Percentiles rank a stretch among this genome's conserved stretches.
Conservation (phyloP, 2,329 filamentous ascomycete genomes). For the Lachnellula subtilissima region DNA sequence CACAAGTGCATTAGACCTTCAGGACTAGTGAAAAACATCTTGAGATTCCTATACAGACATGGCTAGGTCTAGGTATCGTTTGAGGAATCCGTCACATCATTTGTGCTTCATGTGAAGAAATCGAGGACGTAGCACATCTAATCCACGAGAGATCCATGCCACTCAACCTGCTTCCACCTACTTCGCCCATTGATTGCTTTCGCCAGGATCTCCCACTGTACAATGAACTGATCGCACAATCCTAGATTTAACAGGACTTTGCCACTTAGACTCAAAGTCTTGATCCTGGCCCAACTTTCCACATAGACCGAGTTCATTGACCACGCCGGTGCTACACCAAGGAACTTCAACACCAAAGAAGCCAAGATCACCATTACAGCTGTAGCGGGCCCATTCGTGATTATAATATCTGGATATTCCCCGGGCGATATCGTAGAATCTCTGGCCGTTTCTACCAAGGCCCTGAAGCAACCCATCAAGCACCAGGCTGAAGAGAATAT, state of each 20-base stretch:
- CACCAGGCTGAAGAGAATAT: slow-evolving; percentile 64
- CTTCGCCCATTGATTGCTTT: slow-evolving; percentile 21
- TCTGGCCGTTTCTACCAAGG: slow-evolving; percentile 40
- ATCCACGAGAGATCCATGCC: slow-evolving; percentile 31
- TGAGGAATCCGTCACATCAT: too few relatives aligned
- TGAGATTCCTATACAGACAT: too few relatives aligned
- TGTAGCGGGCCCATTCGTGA: slow-evolving; percentile 86
- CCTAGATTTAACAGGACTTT: slow-evolving; percentile 60
- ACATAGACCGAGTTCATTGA: slow-evolving; percentile 76
- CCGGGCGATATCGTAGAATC: slow-evolving; percentile 29
- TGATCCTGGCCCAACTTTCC: slow-evolving; percentile 88
- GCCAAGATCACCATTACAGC: slow-evolving; percentile 70
- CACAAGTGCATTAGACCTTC: too few relatives aligned
- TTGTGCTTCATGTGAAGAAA: too few relatives aligned
- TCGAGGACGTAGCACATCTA: slow-evolving; percentile 2
- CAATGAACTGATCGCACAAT: slow-evolving; percentile 72
- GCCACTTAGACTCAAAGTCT: slow-evolving; percentile 77
- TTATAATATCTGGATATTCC: slow-evolving; percentile 65
- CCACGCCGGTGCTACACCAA: slow-evolving; percentile 47
- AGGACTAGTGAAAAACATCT: too few relatives aligned
- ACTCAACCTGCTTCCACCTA: slow-evolving; percentile 24
- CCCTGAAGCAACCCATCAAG: slow-evolving; percentile 55
- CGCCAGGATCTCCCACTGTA: slow-evolving; percentile 64
- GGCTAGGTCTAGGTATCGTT: too few relatives aligned
- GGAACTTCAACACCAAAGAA: slow-evolving; percentile 44